Evolutionary conservation across 2,329 filamentous ascomycete genomes (phyloP).

Genomic region (Fusarium sp.): DNA sequence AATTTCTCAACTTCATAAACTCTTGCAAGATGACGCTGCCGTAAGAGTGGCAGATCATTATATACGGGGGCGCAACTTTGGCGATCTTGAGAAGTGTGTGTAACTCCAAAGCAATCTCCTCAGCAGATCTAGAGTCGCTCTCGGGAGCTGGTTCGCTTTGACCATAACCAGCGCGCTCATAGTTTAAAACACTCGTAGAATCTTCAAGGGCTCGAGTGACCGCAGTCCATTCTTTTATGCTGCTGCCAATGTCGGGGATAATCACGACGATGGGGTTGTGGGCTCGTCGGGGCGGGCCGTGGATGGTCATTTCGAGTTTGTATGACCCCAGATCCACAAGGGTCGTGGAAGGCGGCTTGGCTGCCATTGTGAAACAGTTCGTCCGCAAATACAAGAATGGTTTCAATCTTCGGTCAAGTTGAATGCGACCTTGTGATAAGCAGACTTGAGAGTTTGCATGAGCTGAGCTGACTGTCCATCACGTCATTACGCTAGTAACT

Average conservation of each 20-base stretch:
- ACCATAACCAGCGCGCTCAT: conserved; percentile 29
- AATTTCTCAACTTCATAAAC: conserved; percentile 14
- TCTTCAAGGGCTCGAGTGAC: conserved; percentile 11
- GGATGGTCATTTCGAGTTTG: conserved; percentile 9
- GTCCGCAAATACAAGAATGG: background rate
- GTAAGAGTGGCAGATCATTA: conserved; percentile 15
- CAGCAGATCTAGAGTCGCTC: background rate
- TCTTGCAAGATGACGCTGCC: conserved; percentile 10
- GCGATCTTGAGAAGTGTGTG: conserved; percentile 15
- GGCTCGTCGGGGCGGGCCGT: conserved; percentile 30
- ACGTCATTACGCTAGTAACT: background rate
- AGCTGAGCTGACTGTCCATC: background rate
- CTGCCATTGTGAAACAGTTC: background rate
- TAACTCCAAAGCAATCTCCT: conserved; percentile 18
- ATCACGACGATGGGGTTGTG: conserved; percentile 32
- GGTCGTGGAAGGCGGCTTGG: background rate
- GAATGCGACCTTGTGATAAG: background rate
- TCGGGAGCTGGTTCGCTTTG: conserved; percentile 3
- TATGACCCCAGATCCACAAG: conserved; percentile 3
- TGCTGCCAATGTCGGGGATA: conserved; percentile 24
- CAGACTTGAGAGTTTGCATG: background rate
- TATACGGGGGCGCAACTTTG: conserved; percentile 31
- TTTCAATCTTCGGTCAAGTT: background rate
- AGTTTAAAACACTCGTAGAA: conserved; percentile 22
- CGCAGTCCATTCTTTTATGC: conserved; percentile 29